Conservation (phyloP, 768 basidiomycete species). For the Tricholoma terreum region DNA sequence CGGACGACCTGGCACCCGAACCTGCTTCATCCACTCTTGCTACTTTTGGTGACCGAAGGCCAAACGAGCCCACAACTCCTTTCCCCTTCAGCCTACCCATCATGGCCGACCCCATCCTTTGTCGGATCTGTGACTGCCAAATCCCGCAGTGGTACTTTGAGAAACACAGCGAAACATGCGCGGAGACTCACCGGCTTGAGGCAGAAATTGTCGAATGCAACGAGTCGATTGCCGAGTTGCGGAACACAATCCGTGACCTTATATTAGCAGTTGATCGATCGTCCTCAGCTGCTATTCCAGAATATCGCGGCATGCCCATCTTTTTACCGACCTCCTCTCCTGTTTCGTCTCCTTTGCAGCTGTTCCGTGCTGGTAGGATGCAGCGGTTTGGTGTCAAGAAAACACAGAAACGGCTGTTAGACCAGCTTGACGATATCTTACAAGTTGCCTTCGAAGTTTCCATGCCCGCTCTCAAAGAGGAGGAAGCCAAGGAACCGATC, state of each 20-base stretch:
- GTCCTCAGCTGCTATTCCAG: conserved; percentile 64
- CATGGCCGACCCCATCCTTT: conserved; percentile 80
- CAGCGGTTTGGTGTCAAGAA: conserved; percentile 79
- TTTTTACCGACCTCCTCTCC: conserved; percentile 73
- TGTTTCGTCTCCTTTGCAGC: conserved; percentile 70
- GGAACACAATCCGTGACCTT: conserved; percentile 82
- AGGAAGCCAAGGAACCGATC: conserved; percentile 87
- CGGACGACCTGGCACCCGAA: conserved; percentile 41
- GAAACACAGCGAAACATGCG: conserved; percentile 99
- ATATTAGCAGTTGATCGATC: conserved; percentile 66
- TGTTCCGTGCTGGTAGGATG: conserved; percentile 76
- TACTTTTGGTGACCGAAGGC: conserved; percentile 31
- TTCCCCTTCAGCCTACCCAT: conserved; percentile 80
- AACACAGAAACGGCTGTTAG: conserved; percentile 75
- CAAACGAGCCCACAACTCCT: conserved; percentile 53
- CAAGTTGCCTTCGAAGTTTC: conserved; percentile 78
- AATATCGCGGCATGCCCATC: conserved; percentile 87
- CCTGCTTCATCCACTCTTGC: conserved; percentile 39
- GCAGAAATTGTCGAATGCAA: conserved; percentile 93
- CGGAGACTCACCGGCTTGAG: conserved; percentile 92
- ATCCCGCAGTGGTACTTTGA: conserved; percentile 99
- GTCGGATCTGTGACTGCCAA: conserved; percentile 95
- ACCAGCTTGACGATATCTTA: conserved; percentile 85
- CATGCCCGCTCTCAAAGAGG: conserved; percentile 86
- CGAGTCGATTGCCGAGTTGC: conserved; percentile 85